Conservation (phyloP, 148 eudicot genomes). For the Polygonum aviculare region DNA sequence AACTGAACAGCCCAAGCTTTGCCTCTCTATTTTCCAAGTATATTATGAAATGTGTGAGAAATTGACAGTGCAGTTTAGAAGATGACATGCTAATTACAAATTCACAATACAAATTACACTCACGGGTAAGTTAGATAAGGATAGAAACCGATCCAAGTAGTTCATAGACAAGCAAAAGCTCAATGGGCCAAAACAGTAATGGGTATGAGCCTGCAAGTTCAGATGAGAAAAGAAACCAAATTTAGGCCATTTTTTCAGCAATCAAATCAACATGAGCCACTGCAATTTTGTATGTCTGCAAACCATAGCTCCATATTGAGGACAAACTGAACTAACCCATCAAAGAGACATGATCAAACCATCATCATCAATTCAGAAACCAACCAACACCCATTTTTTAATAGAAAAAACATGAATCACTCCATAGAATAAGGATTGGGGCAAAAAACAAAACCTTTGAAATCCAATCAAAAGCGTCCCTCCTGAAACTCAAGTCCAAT, state of each 20-base stretch:
- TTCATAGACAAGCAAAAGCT: slow-evolving; percentile 54
- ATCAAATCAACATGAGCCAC: not conserved
- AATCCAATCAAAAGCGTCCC: slow-evolving; percentile 80
- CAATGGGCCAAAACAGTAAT: slow-evolving; percentile 52
- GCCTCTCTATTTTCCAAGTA: slow-evolving; percentile 27
- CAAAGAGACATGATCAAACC: slow-evolving; percentile 9
- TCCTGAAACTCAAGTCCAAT: slow-evolving; percentile 45
- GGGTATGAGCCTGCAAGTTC: slow-evolving; percentile 57
- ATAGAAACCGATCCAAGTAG: slow-evolving; percentile 74
- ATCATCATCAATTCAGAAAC: not conserved
- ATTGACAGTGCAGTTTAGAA: not conserved
- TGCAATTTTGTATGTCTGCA: not conserved
- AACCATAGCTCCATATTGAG: not conserved
- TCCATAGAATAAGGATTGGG: not conserved
- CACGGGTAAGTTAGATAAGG: slow-evolving; percentile 54
- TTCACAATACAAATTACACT: slow-evolving; percentile 22
- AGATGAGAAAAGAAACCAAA: not conserved
- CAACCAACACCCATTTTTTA: not conserved
- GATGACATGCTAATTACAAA: not conserved
- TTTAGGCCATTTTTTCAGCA: not conserved
- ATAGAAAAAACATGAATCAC: not conserved
- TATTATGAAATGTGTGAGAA: not conserved
- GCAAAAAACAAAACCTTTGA: slow-evolving; percentile 40
- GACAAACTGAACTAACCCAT: not conserved
- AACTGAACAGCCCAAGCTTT: slow-evolving; percentile 69